Evolutionary conservation across 495 filamentous ascomycete genomes (phyloP).

Genomic region (Oidiodendron maius): DNA sequence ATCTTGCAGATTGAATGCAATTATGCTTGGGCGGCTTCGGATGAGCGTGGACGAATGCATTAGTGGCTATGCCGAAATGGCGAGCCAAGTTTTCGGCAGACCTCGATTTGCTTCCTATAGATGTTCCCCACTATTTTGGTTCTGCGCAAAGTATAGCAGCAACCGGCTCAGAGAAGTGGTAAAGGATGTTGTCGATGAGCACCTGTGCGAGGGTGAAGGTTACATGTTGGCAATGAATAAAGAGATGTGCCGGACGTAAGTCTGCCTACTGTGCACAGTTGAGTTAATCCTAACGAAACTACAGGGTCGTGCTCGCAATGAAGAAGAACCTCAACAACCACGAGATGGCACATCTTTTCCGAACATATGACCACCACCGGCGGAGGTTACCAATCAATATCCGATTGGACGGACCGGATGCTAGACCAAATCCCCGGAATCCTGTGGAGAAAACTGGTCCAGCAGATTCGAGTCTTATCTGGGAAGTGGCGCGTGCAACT

Average conservation of each 20-base stretch:
- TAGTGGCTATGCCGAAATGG: constrained; percentile 38
- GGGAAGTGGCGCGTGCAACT: constrained; percentile 47
- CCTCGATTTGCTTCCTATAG: constrained; percentile 9
- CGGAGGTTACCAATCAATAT: not conserved
- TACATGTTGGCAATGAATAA: constrained; percentile 19
- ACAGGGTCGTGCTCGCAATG: constrained; percentile 8
- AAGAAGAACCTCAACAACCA: constrained; percentile 2
- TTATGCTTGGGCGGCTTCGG: constrained; percentile 45
- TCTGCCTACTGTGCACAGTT: not conserved
- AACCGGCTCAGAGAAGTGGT: constrained; percentile 36
- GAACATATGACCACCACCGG: constrained; percentile 3
- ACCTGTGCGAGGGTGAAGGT: constrained; percentile 5
- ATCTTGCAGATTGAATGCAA: constrained; percentile 39
- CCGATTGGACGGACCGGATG: constrained; percentile 15
- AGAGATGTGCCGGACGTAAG: constrained; percentile 32
- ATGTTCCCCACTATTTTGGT: constrained; percentile 2
- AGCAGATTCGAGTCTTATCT: constrained; percentile 25
- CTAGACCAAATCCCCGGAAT: not conserved
- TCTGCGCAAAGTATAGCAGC: constrained; percentile 32
- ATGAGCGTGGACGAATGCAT: constrained; percentile 48
- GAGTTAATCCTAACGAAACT: not conserved
- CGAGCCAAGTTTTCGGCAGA: constrained; percentile 33
- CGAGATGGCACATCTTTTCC: not conserved
- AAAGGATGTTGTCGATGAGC: constrained; percentile 26
- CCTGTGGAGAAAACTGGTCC: not conserved